Evolutionary conservation across 768 basidiomycete species (phyloP), one percentile per base, ranked within the genome.

Genomic region (Stropharia rugosoannulata): DNA sequence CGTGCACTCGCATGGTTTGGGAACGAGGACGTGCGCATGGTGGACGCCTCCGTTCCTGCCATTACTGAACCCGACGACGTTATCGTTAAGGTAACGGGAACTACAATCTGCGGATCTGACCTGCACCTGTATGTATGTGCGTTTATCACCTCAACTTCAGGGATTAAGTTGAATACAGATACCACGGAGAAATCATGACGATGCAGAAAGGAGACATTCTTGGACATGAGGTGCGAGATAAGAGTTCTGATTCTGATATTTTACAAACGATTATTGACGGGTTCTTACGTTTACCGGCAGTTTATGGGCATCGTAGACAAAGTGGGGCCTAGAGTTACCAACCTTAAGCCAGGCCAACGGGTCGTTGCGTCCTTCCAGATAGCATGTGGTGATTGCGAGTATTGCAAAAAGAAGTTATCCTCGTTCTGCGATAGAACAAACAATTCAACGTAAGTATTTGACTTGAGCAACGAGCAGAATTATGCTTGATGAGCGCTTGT

Each of bases 321-420:
- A 50, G 72, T 89, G 36, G 89, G 89, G 0, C 78, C 82, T 0
- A 80, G 75, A 52, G 84, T 90, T n/a, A 81, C 68, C 38, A 82
- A 84, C 45, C 68, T 89, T 55, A 70, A 78, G 29, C 60, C 74
- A 11, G 90, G 89, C 16, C 83, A 91, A 62, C 80, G 88, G 19
- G 89, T 90, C 51, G 89, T 91, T n/a, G 80, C 82, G 0, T 85
- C 84, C 2, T 91, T 91, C 82, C 87, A 90, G 64, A 84, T 87
- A 50, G 86, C 87, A 0, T 90, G 89, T 61, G 87, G 89, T 2
- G 76, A 80, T 47, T 90, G 89, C 70, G 68, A 76, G 43, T 90
- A 82, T 69, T 92, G 90, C 80, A 71, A 89, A 68, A 68, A 90
- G 68, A 88, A 87, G 62, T 73, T 87, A 0, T 86, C 85, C 0